Base-by-base conservation (phyloP, 2,329 filamentous ascomycete genomes). In the Keithomyces neogunnii region DNA sequence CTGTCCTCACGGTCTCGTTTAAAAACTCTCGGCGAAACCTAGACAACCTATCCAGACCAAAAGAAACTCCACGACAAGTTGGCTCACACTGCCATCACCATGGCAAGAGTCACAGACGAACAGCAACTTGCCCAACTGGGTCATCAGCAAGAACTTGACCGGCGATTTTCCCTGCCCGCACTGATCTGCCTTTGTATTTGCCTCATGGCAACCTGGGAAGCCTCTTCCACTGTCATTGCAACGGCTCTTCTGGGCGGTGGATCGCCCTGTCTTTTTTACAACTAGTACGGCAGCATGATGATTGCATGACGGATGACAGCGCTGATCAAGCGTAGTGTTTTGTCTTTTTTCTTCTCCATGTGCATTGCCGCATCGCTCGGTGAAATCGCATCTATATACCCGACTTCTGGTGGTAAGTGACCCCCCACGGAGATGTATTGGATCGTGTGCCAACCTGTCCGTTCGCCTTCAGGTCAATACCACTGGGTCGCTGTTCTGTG, bases 141-240 rank as follows among this genome's bases (percentile, higher is more conserved):
- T 4, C 62, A 63, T 7, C 36, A 54, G 5, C 62, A 65, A 33
- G 62, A 67, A 43, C 64, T 73, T 3, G 47, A 55, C 29, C 52
- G 57, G 13, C 50, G 53, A 19, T 73, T 74, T 56, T 72, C 71
- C 0, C 56, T 76, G 1, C 70, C 69, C 57, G 72, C 73, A 0
- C 62, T 77, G 2, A 67, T 66, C 11, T 65, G 67, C 3, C 60
- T 77, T 5, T 71, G 72, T 45, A 60, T 76, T 6, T 75, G 72
- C 45, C 61, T 77, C 44, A 76, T 76, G 73, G 74, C 69, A 38
- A 76, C 74, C 8, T 77, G 73, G 74, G 74, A 77, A 51, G 73
- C 74, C 1, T 58, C 76, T 3, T 70, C 70, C 0, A 70, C 69
- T 1, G 73, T 77, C 4, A 65, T 77, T 9, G 67, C 70, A 2